Conservation (phyloP, 2,329 filamentous ascomycete species). For the Thielaviopsis populi region DNA sequence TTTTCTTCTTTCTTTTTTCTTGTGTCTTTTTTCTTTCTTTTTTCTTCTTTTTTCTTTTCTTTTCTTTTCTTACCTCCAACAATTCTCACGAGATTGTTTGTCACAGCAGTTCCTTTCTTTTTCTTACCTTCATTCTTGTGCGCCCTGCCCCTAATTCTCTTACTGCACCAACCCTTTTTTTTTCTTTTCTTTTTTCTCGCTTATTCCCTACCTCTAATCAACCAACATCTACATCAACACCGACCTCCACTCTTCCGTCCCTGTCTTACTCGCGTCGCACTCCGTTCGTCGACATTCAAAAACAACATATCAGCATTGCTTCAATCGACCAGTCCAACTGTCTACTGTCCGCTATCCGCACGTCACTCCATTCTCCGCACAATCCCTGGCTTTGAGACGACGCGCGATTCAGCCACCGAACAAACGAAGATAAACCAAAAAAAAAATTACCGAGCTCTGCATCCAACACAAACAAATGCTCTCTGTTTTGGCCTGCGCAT, state of each 20-base stretch:
- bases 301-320: background rate
- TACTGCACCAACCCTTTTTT: background rate
- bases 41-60: background rate
- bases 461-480: background rate
- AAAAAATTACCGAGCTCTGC: too few species aligned
- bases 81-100: background rate
- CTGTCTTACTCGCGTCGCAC: background rate
- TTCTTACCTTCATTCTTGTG: background rate
- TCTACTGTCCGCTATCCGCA: background rate
- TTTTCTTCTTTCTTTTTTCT: background rate
- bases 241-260: background rate
- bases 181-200: background rate
- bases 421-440: too few species aligned
- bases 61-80: background rate
- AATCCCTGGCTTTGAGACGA: background rate
- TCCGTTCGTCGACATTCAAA: background rate
- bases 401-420: background rate
- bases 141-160: background rate
- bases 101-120: background rate
- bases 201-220: background rate
- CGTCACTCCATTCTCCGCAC: background rate
- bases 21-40: background rate
- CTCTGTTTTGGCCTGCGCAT: background rate
- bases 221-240: background rate
- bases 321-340: too few species aligned